phyloP scores from a whole-genome alignment of 2,329 filamentous ascomycete genomes.

The Penicillium glabrum region DNA sequence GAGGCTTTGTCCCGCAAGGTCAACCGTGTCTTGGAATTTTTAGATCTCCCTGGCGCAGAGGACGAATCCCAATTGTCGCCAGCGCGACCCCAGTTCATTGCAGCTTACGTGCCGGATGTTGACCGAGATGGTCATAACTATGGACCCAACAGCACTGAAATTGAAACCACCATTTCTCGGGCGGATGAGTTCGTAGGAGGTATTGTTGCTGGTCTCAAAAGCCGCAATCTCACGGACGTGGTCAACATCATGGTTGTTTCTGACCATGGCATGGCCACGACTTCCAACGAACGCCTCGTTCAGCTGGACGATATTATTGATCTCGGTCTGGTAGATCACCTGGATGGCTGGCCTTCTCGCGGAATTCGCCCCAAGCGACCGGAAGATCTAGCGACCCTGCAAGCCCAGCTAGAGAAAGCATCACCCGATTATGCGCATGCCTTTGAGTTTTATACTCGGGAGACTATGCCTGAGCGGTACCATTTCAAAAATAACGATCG shows the following conservation, averaged over 20 bases:
- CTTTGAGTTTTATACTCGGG: constrained; percentile 82
- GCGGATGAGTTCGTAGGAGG: constrained; percentile 80
- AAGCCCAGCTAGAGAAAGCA: constrained; percentile 59
- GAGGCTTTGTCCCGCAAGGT: constrained; percentile 76
- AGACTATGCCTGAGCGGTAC: constrained; percentile 88
- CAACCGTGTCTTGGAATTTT: constrained; percentile 72
- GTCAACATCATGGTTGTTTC: constrained; percentile 96
- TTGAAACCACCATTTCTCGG: constrained; percentile 70
- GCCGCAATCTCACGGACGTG: constrained; percentile 80
- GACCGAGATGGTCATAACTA: constrained; percentile 83
- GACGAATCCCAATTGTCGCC: constrained; percentile 51
- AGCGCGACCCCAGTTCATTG: constrained; percentile 83
- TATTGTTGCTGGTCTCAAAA: constrained; percentile 73
- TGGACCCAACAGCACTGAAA: constrained; percentile 94
- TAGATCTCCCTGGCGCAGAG: constrained; percentile 78
- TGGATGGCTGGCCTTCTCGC: constrained; percentile 91
- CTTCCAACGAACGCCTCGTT: constrained; percentile 73
- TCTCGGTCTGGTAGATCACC: constrained; percentile 72
- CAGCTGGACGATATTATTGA: constrained; percentile 91
- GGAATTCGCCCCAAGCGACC: constrained; percentile 78
- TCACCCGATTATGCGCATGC: constrained; percentile 59
- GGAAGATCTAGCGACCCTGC: constrained; percentile 65
- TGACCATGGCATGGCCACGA: constrained; percentile 98
- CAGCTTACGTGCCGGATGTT: constrained; percentile 91
- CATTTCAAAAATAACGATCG: constrained; percentile 86